These are phyloP conservation scores for Candida mesenterica DNA, from an alignment of 1,139 yeast genomes.

Conservation along the genomic window DNA sequence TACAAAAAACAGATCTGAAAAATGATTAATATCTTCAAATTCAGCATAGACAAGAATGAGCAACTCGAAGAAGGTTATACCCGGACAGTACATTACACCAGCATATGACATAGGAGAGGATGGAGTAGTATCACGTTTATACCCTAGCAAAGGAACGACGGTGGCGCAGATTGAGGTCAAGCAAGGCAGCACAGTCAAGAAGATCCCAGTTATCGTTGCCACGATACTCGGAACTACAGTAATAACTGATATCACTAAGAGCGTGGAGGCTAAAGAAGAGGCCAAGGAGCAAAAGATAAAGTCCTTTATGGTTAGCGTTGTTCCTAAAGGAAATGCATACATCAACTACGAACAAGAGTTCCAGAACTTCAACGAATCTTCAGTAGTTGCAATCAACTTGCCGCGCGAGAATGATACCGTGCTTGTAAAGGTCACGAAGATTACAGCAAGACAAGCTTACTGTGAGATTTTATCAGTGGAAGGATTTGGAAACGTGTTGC, in stretches of 20 bases:
- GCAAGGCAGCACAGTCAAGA: slow-evolving; percentile 17
- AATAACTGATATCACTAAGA: slow-evolving; percentile 25
- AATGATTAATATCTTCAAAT: not conserved
- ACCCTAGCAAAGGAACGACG: slow-evolving; percentile 42
- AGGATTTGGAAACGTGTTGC: slow-evolving; percentile 53
- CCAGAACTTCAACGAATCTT: slow-evolving; percentile 15
- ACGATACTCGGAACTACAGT: slow-evolving; percentile 64
- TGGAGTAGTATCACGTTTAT: slow-evolving; percentile 21
- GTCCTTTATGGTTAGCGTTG: slow-evolving; percentile 30
- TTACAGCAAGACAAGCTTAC: slow-evolving; percentile 68
- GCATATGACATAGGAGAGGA: slow-evolving; percentile 28
- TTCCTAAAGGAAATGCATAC: slow-evolving; percentile 28
- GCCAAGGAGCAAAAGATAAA: slow-evolving; percentile 14
- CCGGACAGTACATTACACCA: slow-evolving; percentile 66
- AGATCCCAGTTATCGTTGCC: slow-evolving; percentile 56
- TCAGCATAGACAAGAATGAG: slow-evolving; percentile 3
- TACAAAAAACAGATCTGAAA: not conserved
- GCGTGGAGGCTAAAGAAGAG: slow-evolving; percentile 14
- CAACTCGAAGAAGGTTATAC: slow-evolving; percentile 46
- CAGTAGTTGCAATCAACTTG: slow-evolving; percentile 45
- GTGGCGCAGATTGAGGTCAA: slow-evolving; percentile 30
- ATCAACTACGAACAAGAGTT: slow-evolving; percentile 29
- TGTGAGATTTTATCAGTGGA: slow-evolving; percentile 85
- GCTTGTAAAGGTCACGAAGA: slow-evolving; percentile 68
- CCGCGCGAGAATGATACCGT: slow-evolving; percentile 89